Evolutionary conservation across 202 grass and related monocot genomes (phyloP).

Genomic region (Carex arenaria): DNA sequence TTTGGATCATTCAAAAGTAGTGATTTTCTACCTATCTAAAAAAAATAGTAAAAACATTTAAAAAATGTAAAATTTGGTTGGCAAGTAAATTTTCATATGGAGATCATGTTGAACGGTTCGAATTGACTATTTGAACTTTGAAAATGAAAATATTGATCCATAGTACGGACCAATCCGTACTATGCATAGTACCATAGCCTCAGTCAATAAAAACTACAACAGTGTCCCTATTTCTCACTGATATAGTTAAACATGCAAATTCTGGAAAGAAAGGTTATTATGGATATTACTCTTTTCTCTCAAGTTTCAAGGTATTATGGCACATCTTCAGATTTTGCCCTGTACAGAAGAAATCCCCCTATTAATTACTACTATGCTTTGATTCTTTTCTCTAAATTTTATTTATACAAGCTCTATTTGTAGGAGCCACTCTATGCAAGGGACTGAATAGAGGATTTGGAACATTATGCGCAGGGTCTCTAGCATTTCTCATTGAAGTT

Average conservation of each 20-base stretch:
- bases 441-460: constrained; percentile 89
- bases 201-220: not conserved
- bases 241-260: not conserved
- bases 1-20: too few species aligned
- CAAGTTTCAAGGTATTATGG: not conserved
- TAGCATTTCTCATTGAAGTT: constrained; percentile 88
- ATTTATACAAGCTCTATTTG: not conserved
- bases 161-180: too few species aligned
- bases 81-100: too few species aligned
- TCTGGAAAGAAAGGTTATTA: not conserved
- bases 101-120: too few species aligned
- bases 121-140: too few species aligned
- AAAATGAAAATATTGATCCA: too few species aligned
- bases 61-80: too few species aligned
- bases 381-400: constrained; percentile 4
- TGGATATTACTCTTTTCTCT: not conserved
- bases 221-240: not conserved
- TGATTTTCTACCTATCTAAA: too few species aligned
- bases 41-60: too few species aligned
- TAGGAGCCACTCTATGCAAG: constrained; percentile 91
- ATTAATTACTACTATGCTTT: not conserved
- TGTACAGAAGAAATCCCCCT: not conserved
- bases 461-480: constrained; percentile 60
- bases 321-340: not conserved
- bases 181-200: too few species aligned